Base-by-base conservation (phyloP, 2,329 filamentous ascomycete species). In the Colletotrichum shisoi region DNA sequence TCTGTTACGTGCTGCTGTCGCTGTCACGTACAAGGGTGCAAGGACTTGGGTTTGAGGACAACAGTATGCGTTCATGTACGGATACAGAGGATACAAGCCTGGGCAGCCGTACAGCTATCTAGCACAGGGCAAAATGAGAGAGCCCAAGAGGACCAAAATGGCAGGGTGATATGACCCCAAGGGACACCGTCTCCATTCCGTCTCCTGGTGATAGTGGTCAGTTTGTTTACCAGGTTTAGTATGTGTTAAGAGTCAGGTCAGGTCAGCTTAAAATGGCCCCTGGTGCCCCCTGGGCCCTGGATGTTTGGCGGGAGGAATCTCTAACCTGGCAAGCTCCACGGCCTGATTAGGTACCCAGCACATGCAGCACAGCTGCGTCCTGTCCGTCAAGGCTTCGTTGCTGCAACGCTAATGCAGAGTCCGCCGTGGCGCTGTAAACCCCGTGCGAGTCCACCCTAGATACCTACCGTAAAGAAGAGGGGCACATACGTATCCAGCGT, bases 401-500 rank as follows among this genome's bases (percentile, higher is more conserved):
- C 45, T 31, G 46, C 39, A 17, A 62, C 63, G 63, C 63, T 62
- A 66, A 62, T 56, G 58, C 58, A 66, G 49, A 54, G n/a, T 44
- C 56, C 56, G 27, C 54, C 34, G 46, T 65, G 51, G 62, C 57
- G 63, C 46, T 8, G 11, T 37, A 12, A 39, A 45, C n/a, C 58
- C 61, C 49, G 8, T 59, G 44, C 24, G 19, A 53, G 21, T 45
- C 64, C 54, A 67, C 61, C 42, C 31, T 34, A 34, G 27, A 40
- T 67, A 64, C 64, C 61, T 67, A 64, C 64, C 61, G 64, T 67
- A 44, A 56, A 52, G 13, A 56, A 48, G 21, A 17, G 4, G 51
- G 39, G 27, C 57, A n/a, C 27, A 27, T 24, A n/a, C 27, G 19
- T 24, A 31, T 51, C 42, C 51, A 60, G 61, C 61, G 54, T 64